These are phyloP conservation scores for Apophysomyces sp. DNA, from an alignment of 371 early-diverging fungal genomes.

Conservation along the genomic window DNA sequence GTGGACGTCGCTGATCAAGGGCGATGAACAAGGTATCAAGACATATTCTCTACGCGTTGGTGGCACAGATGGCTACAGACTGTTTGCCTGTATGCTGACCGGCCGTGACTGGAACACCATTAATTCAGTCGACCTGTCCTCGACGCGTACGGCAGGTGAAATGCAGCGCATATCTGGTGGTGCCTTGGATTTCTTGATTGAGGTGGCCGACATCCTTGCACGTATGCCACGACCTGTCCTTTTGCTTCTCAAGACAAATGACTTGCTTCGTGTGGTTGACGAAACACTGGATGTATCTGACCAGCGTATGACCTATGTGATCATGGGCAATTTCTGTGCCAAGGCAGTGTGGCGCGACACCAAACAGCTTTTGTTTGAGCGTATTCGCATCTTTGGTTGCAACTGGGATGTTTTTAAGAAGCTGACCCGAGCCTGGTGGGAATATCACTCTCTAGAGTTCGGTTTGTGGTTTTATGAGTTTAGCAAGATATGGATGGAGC, in stretches of 20 bases:
- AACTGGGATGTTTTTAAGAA: slow-evolving; percentile 26
- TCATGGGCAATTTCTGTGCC: slow-evolving; percentile 60
- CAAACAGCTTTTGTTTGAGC: slow-evolving; percentile 25
- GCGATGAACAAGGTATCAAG: slow-evolving; percentile 71
- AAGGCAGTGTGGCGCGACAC: slow-evolving; percentile 52
- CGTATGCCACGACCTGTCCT: slow-evolving; percentile 81
- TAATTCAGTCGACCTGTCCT: slow-evolving; percentile 31
- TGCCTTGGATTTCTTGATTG: slow-evolving; percentile 58
- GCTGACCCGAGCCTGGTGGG: slow-evolving; percentile 41
- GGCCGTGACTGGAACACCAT: slow-evolving; percentile 82
- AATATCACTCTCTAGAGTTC: slow-evolving; percentile 33
- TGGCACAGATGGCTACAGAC: slow-evolving; percentile 74
- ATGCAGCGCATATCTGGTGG: slow-evolving; percentile 26
- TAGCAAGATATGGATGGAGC: not conserved
- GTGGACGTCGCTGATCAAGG: slow-evolving; percentile 82
- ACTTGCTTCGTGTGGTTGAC: slow-evolving; percentile 71
- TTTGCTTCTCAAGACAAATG: slow-evolving; percentile 89
- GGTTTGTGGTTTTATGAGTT: slow-evolving; percentile 32
- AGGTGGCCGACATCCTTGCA: slow-evolving; percentile 82
- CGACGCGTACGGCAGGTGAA: slow-evolving; percentile 50
- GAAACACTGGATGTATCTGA: slow-evolving; percentile 41
- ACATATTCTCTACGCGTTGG: slow-evolving; percentile 59
- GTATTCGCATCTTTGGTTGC: slow-evolving; percentile 32
- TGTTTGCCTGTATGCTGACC: slow-evolving; percentile 86
- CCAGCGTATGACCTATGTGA: slow-evolving; percentile 51